phyloP scores from a whole-genome alignment of 2,329 filamentous ascomycete genomes.

The Geoglossum cookeanum region DNA sequence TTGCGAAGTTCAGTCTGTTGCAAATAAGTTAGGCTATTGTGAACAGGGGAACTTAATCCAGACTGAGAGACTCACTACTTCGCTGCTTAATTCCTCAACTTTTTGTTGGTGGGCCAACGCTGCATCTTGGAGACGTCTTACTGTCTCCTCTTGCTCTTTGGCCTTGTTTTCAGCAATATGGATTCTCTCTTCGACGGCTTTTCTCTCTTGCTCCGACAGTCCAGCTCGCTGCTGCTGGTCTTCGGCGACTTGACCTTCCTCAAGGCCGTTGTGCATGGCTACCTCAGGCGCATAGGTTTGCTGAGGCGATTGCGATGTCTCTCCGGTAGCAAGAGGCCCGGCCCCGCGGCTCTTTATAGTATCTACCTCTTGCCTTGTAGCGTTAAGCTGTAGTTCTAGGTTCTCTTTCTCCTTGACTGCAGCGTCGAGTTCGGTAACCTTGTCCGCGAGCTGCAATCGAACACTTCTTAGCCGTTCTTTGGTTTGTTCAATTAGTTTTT shows the following conservation, averaged over 20 bases:
- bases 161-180: constrained; percentile 23
- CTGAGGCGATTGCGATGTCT: constrained; percentile 31
- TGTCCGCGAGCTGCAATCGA: constrained; percentile 38
- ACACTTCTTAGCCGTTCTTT: constrained; percentile 43
- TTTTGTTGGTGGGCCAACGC: constrained; percentile 39
- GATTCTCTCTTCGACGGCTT: constrained; percentile 35
- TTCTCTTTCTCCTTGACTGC: constrained; percentile 43
- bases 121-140: constrained; percentile 29
- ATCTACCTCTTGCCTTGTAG: constrained; percentile 39
- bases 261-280: constrained; percentile 14
- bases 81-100: constrained; percentile 38
- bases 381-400: constrained; percentile 43
- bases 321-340: constrained; percentile 21
- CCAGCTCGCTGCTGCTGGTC: constrained; percentile 10
- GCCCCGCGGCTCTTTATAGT: constrained; percentile 45
- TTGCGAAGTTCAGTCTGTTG: constrained; percentile 21
- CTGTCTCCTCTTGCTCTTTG: constrained; percentile 18
- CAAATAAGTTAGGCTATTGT: background rate
- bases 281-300: constrained; percentile 6
- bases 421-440: constrained; percentile 28
- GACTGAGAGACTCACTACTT: constrained; percentile 24
- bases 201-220: constrained; percentile 38
- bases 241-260: constrained; percentile 1
- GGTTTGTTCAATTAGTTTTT: constrained; percentile 28
- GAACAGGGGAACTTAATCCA: background rate